Conservation (phyloP, 352 stramenopile genomes). For the Phytopythium aichiense region DNA sequence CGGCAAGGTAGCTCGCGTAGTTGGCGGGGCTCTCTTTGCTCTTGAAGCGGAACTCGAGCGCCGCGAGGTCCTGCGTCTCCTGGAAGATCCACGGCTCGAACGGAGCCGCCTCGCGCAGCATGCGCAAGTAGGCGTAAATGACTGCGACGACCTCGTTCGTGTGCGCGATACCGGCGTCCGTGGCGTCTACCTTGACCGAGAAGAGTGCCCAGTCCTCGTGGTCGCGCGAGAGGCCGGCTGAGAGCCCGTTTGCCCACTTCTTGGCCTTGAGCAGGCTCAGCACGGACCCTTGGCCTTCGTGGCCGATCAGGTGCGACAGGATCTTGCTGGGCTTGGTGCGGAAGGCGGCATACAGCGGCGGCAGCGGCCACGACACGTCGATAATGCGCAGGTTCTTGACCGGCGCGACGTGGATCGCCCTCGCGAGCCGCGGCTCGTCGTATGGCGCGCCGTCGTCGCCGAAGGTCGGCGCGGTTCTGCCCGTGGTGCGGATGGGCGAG, state of each 20-base stretch:
- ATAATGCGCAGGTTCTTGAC: constrained; percentile 76
- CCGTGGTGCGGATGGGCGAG: constrained; percentile 72
- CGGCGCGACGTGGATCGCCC: constrained; percentile 45
- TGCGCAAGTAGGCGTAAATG: constrained; percentile 67
- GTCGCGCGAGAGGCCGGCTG: constrained; percentile 54
- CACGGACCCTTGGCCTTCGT: constrained; percentile 92
- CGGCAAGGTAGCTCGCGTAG: constrained; percentile 63
- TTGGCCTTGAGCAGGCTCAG: constrained; percentile 89
- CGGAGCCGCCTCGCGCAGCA: constrained; percentile 33
- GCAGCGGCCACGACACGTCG: constrained; percentile 65
- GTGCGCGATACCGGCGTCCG: constrained; percentile 55
- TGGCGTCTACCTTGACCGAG: constrained; percentile 65
- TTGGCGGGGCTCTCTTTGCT: constrained; percentile 74
- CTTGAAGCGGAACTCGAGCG: constrained; percentile 70
- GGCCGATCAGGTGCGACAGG: constrained; percentile 90
- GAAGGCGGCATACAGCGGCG: constrained; percentile 50
- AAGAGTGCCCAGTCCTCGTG: constrained; percentile 72
- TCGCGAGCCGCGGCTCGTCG: constrained; percentile 38
- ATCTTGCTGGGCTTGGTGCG: constrained; percentile 80
- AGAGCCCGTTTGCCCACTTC: constrained; percentile 72
- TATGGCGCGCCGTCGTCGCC: constrained; percentile 37
- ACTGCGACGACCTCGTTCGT: constrained; percentile 54
- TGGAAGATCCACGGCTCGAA: constrained; percentile 65
- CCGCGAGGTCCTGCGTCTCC: constrained; percentile 52
- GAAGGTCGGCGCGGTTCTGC: constrained; percentile 45